A percentile compares a stretch with the other conserved stretches of the same genome.
Evolutionary conservation across 805 yeast genomes (phyloP).

Genomic region (Suhomyces faveliae): DNA sequence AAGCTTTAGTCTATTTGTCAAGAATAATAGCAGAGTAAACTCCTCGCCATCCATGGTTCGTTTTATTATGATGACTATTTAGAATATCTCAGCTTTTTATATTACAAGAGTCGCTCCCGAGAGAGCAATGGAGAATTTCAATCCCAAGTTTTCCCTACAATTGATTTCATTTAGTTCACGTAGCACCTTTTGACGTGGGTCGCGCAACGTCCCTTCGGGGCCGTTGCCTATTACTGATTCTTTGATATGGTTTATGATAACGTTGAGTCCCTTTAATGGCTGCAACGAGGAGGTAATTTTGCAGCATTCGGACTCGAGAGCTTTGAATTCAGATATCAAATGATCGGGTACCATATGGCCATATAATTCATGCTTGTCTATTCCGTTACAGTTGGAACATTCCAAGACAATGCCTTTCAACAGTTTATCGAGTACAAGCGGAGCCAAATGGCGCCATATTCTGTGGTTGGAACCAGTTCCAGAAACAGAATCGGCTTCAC

Average conservation of each 20-base stretch:
- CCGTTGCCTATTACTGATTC: constrained; percentile 57
- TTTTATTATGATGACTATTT: too few species aligned
- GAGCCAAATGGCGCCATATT: constrained; percentile 61
- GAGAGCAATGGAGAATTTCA: constrained; percentile 51
- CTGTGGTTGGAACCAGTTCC: constrained; percentile 29
- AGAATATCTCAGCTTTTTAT: too few species aligned
- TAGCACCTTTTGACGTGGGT: constrained; percentile 60
- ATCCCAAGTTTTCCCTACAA: constrained; percentile 34
- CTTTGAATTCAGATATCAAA: constrained; percentile 55
- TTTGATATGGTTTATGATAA: constrained; percentile 48
- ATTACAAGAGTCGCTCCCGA: constrained; percentile 50
- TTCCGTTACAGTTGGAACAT: constrained; percentile 54
- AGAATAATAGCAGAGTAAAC: too few species aligned
- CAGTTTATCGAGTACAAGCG: constrained; percentile 32
- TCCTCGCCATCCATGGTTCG: too few species aligned
- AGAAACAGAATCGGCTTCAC: constrained; percentile 64
- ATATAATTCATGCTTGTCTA: constrained; percentile 47
- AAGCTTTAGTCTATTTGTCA: too few species aligned
- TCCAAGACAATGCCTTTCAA: constrained; percentile 68
- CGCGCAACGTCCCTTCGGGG: constrained; percentile 20
- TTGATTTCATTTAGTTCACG: constrained; percentile 46
- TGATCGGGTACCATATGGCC: constrained; percentile 79
- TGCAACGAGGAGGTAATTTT: constrained; percentile 12
- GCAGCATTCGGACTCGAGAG: constrained; percentile 19
- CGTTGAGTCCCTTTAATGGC: constrained; percentile 45